A percentile compares a stretch with the other conserved stretches of the same genome.
These are phyloP conservation scores for Penicillium coffeae DNA, from an alignment of 495 filamentous ascomycete genomes.

Conservation along the genomic window DNA sequence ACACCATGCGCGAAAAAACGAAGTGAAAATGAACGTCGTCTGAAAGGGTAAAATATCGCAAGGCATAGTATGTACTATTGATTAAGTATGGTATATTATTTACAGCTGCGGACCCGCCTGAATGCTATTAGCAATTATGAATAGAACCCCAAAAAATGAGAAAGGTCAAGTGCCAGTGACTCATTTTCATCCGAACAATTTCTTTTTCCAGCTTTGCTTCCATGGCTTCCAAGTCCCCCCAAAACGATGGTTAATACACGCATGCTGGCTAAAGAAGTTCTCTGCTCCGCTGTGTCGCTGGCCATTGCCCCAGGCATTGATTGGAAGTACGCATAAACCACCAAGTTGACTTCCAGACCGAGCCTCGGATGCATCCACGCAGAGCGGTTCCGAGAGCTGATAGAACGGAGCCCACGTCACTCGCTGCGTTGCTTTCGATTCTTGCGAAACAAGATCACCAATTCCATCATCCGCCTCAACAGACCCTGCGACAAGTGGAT, in stretches of 20 bases:
- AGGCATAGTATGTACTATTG: too few species aligned
- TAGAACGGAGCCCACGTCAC: slow-evolving; percentile 46
- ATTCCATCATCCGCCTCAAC: slow-evolving; percentile 24
- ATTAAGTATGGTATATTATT: too few species aligned
- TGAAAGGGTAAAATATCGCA: too few species aligned
- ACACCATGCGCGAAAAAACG: too few species aligned
- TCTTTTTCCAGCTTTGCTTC: slow-evolving; percentile 38
- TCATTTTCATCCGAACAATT: slow-evolving; percentile 21
- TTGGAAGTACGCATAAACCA: slow-evolving; percentile 37
- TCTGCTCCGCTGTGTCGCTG: slow-evolving; percentile 40
- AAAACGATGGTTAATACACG: slow-evolving; percentile 43
- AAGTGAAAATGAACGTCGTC: too few species aligned
- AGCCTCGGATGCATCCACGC: slow-evolving; percentile 27
- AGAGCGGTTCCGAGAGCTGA: slow-evolving; percentile 26
- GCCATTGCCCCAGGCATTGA: slow-evolving; percentile 45
- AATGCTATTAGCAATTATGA: too few species aligned
- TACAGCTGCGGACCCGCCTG: too few species aligned
- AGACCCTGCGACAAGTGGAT: slow-evolving; percentile 27
- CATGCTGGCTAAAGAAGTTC: slow-evolving; percentile 24
- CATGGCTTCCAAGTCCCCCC: slow-evolving; percentile 40
- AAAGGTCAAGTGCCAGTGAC: background rate
- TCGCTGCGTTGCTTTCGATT: slow-evolving; percentile 12
- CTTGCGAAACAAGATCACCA: slow-evolving; percentile 19
- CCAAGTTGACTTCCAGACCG: slow-evolving; percentile 22
- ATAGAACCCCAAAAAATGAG: too few species aligned